Conservation (phyloP, 495 filamentous ascomycete species). For the Margaritispora aquatica region DNA sequence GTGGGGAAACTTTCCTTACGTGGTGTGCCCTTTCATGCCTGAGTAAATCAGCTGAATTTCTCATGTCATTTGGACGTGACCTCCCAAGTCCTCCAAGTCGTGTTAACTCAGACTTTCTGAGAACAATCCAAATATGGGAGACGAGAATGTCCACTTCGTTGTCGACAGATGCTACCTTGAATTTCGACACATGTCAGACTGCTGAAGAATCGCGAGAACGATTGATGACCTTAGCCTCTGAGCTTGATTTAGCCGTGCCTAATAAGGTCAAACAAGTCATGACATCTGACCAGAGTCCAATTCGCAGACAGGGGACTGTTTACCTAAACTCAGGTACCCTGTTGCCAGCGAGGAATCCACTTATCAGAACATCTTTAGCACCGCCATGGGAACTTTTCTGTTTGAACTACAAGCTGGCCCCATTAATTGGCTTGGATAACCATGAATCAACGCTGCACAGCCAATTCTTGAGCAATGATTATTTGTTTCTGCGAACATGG, state of each 20-base stretch:
- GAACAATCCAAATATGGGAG: too few relatives aligned
- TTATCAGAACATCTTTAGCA: not conserved
- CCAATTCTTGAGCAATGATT: conserved; percentile 13
- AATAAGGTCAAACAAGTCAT: not conserved
- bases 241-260: not conserved
- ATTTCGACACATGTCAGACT: too few relatives aligned
- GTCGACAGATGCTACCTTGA: too few relatives aligned
- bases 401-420: conserved; percentile 2
- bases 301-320: not conserved
- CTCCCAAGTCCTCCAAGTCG: too few relatives aligned
- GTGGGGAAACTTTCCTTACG: too few relatives aligned
- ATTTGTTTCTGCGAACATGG: conserved; percentile 13
- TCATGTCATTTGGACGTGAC: too few relatives aligned
- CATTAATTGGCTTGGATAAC: not conserved
- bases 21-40: too few relatives aligned
- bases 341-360: not conserved
- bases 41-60: too few relatives aligned
- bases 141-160: too few relatives aligned
- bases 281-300: not conserved
- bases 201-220: not conserved
- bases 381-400: conserved; percentile 11
- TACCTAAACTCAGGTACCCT: not conserved
- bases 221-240: not conserved
- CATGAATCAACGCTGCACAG: too few relatives aligned
- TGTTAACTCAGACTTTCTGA: too few relatives aligned